Evolutionary conservation across 179 eudicot species (phyloP).

Genomic region (Spinacia oleracea): DNA sequence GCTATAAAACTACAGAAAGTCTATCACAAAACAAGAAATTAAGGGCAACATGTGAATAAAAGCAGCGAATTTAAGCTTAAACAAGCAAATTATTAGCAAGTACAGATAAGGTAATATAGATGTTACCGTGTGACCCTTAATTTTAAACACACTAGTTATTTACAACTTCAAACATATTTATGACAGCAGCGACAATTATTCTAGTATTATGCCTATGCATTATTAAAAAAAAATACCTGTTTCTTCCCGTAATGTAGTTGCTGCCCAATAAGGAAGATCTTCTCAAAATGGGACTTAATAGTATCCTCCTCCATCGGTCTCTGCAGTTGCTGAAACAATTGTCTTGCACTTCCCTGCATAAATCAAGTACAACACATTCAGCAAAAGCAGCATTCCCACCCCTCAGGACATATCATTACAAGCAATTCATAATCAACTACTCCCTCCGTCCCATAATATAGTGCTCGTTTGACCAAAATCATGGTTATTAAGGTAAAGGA

Average conservation of each 20-base stretch:
- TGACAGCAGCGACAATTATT: neutral
- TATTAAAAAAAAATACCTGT: constrained; percentile 47
- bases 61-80: neutral
- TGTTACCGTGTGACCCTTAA: neutral
- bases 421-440: too few relatives aligned
- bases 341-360: constrained; percentile 91
- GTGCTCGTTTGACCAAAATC: too few relatives aligned
- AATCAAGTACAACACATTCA: constrained; percentile 23
- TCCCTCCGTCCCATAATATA: too few relatives aligned
- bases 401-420: neutral
- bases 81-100: neutral
- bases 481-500: too few relatives aligned
- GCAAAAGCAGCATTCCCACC: neutral
- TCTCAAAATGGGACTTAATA: constrained; percentile 87
- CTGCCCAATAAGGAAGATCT: constrained; percentile 66
- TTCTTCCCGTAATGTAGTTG: constrained; percentile 52
- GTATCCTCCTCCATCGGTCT: constrained; percentile 95
- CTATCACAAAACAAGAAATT: neutral
- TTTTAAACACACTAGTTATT: neutral
- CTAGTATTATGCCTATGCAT: neutral
- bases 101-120: neutral
- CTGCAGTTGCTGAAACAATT: constrained; percentile 89
- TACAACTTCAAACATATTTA: neutral
- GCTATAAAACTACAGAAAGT: neutral
- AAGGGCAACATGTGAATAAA: constrained; percentile 8